Percentiles rank a stretch among this genome's conserved stretches.
These are phyloP conservation scores for Cyberlindnera euphorbiae DNA, from an alignment of 805 yeast species.

Conservation along the genomic window DNA sequence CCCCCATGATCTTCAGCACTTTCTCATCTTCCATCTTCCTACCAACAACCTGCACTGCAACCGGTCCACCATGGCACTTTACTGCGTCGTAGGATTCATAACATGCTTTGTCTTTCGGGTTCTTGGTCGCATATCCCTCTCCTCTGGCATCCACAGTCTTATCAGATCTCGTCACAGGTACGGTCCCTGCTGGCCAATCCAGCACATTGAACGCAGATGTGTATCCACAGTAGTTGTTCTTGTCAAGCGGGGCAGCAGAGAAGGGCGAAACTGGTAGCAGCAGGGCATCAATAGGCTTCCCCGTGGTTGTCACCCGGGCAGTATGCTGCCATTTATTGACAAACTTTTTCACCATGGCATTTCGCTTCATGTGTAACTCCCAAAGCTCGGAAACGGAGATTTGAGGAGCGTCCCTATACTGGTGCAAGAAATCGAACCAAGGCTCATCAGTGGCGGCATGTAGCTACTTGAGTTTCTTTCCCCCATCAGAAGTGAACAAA, in stretches of 20 bases:
- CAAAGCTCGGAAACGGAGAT: slow-evolving; percentile 36
- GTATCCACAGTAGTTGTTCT: slow-evolving; percentile 32
- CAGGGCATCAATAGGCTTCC: slow-evolving; percentile 44
- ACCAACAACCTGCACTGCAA: slow-evolving; percentile 61
- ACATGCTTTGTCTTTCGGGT: slow-evolving; percentile 40
- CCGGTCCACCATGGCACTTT: slow-evolving; percentile 54
- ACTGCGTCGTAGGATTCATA: slow-evolving; percentile 45
- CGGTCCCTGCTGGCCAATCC: slow-evolving; percentile 51
- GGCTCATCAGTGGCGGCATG: slow-evolving; percentile 40
- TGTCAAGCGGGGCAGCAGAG: slow-evolving; percentile 31
- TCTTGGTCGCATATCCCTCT: slow-evolving; percentile 23
- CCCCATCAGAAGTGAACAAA: slow-evolving; percentile 37
- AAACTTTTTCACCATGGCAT: slow-evolving; percentile 34
- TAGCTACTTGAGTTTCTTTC: slow-evolving; percentile 31
- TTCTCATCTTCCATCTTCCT: slow-evolving; percentile 58
- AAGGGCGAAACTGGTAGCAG: slow-evolving; percentile 35
- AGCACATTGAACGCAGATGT: slow-evolving; percentile 50
- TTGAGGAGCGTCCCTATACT: slow-evolving; percentile 30
- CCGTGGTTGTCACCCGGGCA: slow-evolving; percentile 30
- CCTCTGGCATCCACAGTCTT: slow-evolving; percentile 34
- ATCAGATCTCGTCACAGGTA: slow-evolving; percentile 59
- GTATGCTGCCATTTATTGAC: slow-evolving; percentile 40
- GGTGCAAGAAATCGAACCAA: slow-evolving; percentile 37
- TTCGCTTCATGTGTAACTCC: slow-evolving; percentile 38
- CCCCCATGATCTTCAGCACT: slow-evolving; percentile 42